Conservation (phyloP, 306 rosid genomes). For the Potentilla sterilis region DNA sequence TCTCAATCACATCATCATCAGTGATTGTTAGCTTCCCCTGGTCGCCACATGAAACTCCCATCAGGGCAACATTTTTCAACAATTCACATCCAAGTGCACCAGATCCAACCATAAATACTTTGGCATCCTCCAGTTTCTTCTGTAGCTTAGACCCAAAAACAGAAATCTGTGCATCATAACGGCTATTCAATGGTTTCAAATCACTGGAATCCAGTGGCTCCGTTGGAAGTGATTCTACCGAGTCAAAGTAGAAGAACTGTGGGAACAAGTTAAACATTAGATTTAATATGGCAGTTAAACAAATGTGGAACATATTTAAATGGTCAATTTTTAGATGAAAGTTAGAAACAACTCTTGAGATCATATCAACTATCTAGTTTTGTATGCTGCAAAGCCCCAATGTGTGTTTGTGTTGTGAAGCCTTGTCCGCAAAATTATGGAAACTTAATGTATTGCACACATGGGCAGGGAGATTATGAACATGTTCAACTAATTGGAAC, state of each 20-base stretch:
- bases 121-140: conserved; percentile 83
- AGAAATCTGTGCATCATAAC: conserved; percentile 97
- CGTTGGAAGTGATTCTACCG: conserved; percentile 88
- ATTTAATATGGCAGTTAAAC: conserved; percentile 20
- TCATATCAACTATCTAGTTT: background rate
- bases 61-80: conserved; percentile 79
- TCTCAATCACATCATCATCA: conserved; percentile 98
- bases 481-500: background rate
- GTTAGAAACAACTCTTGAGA: background rate
- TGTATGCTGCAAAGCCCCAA: background rate
- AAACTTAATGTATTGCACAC: background rate
- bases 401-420: background rate
- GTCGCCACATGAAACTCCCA: conserved; percentile 93
- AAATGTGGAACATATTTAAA: background rate
- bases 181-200: conserved; percentile 71
- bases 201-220: conserved; percentile 75
- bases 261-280: conserved; percentile 21
- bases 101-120: conserved; percentile 85
- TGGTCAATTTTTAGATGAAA: background rate
- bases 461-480: background rate
- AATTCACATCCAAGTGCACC: conserved; percentile 98
- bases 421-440: background rate
- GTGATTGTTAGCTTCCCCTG: conserved; percentile 79
- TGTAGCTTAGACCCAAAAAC: conserved; percentile 90
- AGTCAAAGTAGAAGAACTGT: conserved; percentile 97